Base-by-base conservation (phyloP, 805 yeast species). In the Starmerella kuoi region DNA sequence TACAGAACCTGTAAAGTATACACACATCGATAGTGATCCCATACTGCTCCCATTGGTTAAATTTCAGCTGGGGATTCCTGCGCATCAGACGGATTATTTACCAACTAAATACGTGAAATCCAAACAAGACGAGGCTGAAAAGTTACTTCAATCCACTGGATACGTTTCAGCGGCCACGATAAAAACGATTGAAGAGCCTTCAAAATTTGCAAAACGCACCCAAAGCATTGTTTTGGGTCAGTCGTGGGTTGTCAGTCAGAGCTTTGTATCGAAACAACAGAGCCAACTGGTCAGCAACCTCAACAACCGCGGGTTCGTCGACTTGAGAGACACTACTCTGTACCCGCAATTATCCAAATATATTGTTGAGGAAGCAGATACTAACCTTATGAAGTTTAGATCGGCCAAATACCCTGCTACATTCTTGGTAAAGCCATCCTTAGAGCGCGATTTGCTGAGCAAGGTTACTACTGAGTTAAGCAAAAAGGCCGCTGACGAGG, bases 311-410 rank as follows among this genome's bases (percentile, higher is more conserved):
- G 39, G 49, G 3, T 47, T 31, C 25, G 42, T 38, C 25, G 55
- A 49, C 35, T 26, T 45, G 18, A 27, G 46, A 11, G 49, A 40
- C 25, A 21, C 41, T 2, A 44, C 42, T 3, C 37, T 50, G 20
- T 38, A 27, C 1, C 47, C 46, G 9, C 24, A 31, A 7, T 23
- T 48, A 3, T 31, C 45, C 2, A 30, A 35, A 3, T 32, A 40
- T n/a, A 6, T 42, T 9, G 22, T 41, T 27, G 46, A 44, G 15
- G 31, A 31, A 15, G 44, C 37, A 6, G 24, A 31, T 22, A 19
- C 38, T 9, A 39, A 25, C 21, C 26, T 44, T 15, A 15, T 21
- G 21, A 44, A 44, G 28, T 35, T 40, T 25, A 20, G 26, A 4
- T 27, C 12, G 33, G 20, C 31, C 8, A 33, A 36, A 14, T 23